phyloP scores from a whole-genome alignment of 129 eudicot genomes.

The Saussurea involucrata region DNA sequence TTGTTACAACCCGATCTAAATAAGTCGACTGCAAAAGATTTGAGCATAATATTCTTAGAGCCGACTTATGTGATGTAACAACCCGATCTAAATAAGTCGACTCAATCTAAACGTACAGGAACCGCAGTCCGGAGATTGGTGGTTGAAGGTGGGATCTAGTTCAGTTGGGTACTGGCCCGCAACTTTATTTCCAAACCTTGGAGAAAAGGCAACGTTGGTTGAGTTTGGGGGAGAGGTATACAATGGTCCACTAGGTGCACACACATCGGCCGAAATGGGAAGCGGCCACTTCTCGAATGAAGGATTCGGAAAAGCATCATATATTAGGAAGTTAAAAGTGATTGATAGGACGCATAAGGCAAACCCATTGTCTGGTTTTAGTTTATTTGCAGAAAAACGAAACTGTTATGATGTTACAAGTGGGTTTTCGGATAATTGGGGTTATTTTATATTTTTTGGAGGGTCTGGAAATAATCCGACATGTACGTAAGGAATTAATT shows the following conservation, averaged over 20 bases:
- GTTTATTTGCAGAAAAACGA: background rate
- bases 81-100: no score
- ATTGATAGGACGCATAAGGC: background rate
- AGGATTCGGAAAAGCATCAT: conserved; percentile 24
- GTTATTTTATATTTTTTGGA: conserved; percentile 21
- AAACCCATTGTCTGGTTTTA: background rate
- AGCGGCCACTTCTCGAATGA: conserved; percentile 22
- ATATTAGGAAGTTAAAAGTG: conserved; percentile 15
- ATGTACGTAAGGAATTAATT: background rate
- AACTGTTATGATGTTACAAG: conserved; percentile 7
- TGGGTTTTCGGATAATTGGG: conserved; percentile 5
- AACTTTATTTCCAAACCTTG: background rate
- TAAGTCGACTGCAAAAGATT: no score
- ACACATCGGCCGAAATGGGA: conserved; percentile 29
- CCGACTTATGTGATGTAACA: no score
- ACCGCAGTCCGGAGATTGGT: conserved; percentile 1
- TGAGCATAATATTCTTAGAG: no score
- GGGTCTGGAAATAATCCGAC: conserved; percentile 17
- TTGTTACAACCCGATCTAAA: no score
- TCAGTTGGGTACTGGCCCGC: conserved; percentile 12
- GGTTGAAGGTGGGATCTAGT: background rate
- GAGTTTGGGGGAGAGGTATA: conserved; percentile 21
- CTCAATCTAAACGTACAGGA: no score
- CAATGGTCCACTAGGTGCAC: background rate
- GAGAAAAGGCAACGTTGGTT: conserved; percentile 1